Evolutionary conservation across 2,329 filamentous ascomycete genomes (phyloP).

Genomic region (Alternaria longipes): DNA sequence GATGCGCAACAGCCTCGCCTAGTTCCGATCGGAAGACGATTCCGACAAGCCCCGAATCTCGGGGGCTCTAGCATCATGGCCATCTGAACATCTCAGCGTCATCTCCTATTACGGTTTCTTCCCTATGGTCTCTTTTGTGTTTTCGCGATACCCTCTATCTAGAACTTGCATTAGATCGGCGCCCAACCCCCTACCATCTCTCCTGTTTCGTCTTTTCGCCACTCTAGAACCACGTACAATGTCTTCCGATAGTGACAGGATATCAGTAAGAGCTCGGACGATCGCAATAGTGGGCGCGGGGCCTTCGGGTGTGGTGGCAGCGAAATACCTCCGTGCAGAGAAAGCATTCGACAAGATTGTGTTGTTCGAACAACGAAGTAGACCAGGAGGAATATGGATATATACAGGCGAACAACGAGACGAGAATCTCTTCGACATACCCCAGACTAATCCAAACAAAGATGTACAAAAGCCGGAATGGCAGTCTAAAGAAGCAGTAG

Average conservation of each 20-base stretch:
- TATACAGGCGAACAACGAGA: slow-evolving; percentile 67
- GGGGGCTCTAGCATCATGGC: slow-evolving; percentile 1
- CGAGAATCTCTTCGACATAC: slow-evolving; percentile 62
- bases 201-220: not conserved
- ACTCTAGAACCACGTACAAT: not conserved
- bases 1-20: slow-evolving; percentile 16
- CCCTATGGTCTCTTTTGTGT: not conserved
- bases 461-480: slow-evolving; percentile 71
- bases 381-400: slow-evolving; percentile 87
- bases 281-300: slow-evolving; percentile 87
- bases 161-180: not conserved
- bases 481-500: slow-evolving; percentile 24
- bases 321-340: slow-evolving; percentile 79
- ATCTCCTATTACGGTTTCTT: not conserved
- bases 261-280: slow-evolving; percentile 58
- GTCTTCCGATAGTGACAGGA: slow-evolving; percentile 21
- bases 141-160: slow-evolving; percentile 5
- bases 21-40: slow-evolving; percentile 20
- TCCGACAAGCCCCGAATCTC: slow-evolving; percentile 27
- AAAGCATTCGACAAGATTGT: slow-evolving; percentile 74
- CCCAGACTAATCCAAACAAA: slow-evolving; percentile 71
- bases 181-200: not conserved
- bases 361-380: slow-evolving; percentile 81
- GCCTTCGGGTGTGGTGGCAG: slow-evolving; percentile 78
- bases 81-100: not conserved